Evolutionary conservation across 2,329 filamentous ascomycete genomes (phyloP), one percentile per base, ranked within the genome.

Genomic region (Colletotrichum agaves): DNA sequence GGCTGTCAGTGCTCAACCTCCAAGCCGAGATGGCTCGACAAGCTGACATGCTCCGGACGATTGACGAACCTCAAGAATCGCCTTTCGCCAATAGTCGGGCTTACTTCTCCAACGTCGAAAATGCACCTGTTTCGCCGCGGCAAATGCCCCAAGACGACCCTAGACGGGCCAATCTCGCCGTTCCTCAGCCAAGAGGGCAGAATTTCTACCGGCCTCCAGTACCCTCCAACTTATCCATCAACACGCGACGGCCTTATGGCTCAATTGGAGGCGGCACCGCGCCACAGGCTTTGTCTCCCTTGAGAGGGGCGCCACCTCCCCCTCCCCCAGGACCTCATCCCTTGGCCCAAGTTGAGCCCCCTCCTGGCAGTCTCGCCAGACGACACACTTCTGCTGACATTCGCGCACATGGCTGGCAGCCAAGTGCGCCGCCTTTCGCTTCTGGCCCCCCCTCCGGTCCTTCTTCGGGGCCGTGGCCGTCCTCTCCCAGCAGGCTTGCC

Each of bases 331-430:
- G 79, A 15, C 87, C 89, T 35, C 92, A 93, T 75, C 90, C 90
- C 37, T 83, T 90, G 19, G 87, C 90, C 17, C 83, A 87, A 64
- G 84, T 88, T 35, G 85, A 90, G 72, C 84, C 87, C 27, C 87
- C 88, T 37, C 88, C 90, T 39, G 87, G 88, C 63, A 94, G 89
- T 73, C 84, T 97, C 52, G 88, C 90, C 49, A 90, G 95, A 70
- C 89, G 95, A 69, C 96, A 99, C 79, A 99, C 96, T 2, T 95
- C 94, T 43, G 96, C 96, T 66, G 96, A 99, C 77, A 98, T 99
- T 73, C 91, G 96, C 60, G 91, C 94, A 73, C 91, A 94, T 76
- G 93, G 91, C 41, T 95, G 92, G 89, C 90, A 90, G 70, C 84
- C 84, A 7, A 84, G 80, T 55, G 81, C 83, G 33, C 44, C 63